Conservation (phyloP, 2,329 filamentous ascomycete genomes). For the Pseudogymnoascus sp. region DNA sequence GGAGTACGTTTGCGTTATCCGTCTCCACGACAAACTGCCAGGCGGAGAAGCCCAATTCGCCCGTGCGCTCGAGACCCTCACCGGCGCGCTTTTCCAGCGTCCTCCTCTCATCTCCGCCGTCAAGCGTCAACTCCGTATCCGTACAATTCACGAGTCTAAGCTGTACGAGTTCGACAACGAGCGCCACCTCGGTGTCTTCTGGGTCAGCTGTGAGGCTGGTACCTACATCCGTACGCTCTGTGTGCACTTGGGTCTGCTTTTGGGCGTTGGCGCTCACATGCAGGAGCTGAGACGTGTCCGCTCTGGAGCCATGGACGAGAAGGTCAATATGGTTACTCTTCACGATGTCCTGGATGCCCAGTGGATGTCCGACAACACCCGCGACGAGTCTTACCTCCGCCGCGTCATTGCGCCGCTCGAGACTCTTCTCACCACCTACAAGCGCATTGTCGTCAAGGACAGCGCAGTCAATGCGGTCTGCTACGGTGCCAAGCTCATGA, state of each 20-base stretch:
- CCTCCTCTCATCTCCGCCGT: constrained; percentile 96
- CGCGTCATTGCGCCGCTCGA: constrained; percentile 88
- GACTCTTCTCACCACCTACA: constrained; percentile 85
- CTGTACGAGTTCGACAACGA: constrained; percentile 98
- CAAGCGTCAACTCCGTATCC: constrained; percentile 96
- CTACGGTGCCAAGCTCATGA: constrained; percentile 98
- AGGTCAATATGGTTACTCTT: constrained; percentile 79
- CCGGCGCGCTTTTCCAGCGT: constrained; percentile 92
- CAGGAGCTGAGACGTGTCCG: constrained; percentile 92
- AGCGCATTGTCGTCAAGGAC: constrained; percentile 96
- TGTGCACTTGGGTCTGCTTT: constrained; percentile 72
- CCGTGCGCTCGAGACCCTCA: constrained; percentile 88
- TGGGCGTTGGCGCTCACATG: constrained; percentile 91
- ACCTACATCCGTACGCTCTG: constrained; percentile 98
- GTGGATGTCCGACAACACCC: constrained; percentile 91
- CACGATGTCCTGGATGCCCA: constrained; percentile 95
- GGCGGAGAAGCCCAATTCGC: constrained; percentile 90
- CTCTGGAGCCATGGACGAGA: constrained; percentile 91
- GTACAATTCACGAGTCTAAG: constrained; percentile 96
- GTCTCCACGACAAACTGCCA: constrained; percentile 89
- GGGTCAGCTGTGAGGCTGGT: constrained; percentile 97
- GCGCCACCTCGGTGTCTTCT: constrained; percentile 93
- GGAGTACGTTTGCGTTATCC: constrained; percentile 94
- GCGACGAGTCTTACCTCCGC: constrained; percentile 87
- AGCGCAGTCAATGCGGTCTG: constrained; percentile 93